Conservation (phyloP, 768 basidiomycete genomes). For the Hygrophorus russula region DNA sequence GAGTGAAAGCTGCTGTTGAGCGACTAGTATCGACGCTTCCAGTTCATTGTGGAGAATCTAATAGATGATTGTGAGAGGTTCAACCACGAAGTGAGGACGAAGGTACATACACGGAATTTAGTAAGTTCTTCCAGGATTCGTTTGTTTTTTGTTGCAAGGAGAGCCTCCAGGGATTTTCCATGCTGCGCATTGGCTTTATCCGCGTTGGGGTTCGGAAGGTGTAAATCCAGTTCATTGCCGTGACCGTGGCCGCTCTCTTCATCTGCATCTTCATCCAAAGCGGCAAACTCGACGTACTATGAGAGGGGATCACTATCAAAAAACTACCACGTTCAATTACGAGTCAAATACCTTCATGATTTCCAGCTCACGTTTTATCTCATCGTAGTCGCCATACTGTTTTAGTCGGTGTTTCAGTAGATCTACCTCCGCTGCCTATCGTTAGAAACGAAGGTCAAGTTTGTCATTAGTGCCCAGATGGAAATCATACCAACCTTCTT, state of each 20-base stretch:
- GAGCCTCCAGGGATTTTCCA: constrained; percentile 78
- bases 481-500: constrained; percentile 28
- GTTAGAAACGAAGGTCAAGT: background rate
- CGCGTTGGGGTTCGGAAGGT: constrained; percentile 83
- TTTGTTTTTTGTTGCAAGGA: constrained; percentile 91
- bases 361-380: constrained; percentile 94
- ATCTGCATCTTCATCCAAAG: constrained; percentile 67
- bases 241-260: constrained; percentile 30
- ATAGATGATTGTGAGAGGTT: background rate
- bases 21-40: constrained; percentile 49
- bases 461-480: background rate
- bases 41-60: constrained; percentile 82
- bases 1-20: constrained; percentile 45
- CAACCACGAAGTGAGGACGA: background rate
- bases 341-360: constrained; percentile 79
- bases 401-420: constrained; percentile 57
- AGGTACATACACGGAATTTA: constrained; percentile 62
- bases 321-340: background rate
- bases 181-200: constrained; percentile 67
- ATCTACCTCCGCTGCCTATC: constrained; percentile 55
- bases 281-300: constrained; percentile 94
- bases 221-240: constrained; percentile 33
- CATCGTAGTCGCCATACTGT: constrained; percentile 82
- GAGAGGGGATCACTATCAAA: background rate
- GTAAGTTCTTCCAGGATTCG: constrained; percentile 88